These are phyloP conservation scores for Novakomyces olei DNA, from an alignment of 805 yeast species.

Conservation along the genomic window DNA sequence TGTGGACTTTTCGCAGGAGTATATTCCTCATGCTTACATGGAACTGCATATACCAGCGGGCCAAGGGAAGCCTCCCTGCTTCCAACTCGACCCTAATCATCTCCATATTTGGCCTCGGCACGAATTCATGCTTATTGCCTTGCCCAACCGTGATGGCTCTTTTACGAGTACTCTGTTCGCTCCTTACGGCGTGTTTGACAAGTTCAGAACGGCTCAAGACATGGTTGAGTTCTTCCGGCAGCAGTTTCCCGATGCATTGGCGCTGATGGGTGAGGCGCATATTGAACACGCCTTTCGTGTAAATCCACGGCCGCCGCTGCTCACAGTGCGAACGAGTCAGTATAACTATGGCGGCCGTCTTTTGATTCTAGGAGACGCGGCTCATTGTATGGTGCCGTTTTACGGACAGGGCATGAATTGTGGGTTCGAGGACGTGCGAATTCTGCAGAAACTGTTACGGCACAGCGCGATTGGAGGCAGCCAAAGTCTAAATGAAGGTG, in stretches of 20 bases:
- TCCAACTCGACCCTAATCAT: conserved; percentile 45
- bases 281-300: conserved; percentile 28
- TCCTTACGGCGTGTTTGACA: conserved; percentile 46
- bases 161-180: conserved; percentile 81
- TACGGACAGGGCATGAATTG: conserved; percentile 96
- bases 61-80: no score
- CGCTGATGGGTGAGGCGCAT: conserved; percentile 37
- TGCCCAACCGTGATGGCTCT: conserved; percentile 66
- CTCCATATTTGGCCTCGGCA: conserved; percentile 86
- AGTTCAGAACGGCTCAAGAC: conserved; percentile 23
- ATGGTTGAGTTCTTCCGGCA: conserved; percentile 31
- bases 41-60: neutral
- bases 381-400: conserved; percentile 95
- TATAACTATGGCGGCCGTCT: conserved; percentile 44
- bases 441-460: conserved; percentile 29
- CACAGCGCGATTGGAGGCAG: conserved; percentile 7
- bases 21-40: conserved; percentile 19
- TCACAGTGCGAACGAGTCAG: conserved; percentile 40
- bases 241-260: conserved; percentile 56
- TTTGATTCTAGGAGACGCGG: conserved; percentile 72
- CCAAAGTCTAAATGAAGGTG: conserved; percentile 25
- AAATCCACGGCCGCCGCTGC: conserved; percentile 57
- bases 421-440: conserved; percentile 76
- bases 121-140: conserved; percentile 69
- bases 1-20: conserved; percentile 53